Percentiles rank a stretch among this genome's conserved stretches.
Evolutionary conservation across 2,329 filamentous ascomycete species (phyloP).

Genomic region (Scorias spongiosa): DNA sequence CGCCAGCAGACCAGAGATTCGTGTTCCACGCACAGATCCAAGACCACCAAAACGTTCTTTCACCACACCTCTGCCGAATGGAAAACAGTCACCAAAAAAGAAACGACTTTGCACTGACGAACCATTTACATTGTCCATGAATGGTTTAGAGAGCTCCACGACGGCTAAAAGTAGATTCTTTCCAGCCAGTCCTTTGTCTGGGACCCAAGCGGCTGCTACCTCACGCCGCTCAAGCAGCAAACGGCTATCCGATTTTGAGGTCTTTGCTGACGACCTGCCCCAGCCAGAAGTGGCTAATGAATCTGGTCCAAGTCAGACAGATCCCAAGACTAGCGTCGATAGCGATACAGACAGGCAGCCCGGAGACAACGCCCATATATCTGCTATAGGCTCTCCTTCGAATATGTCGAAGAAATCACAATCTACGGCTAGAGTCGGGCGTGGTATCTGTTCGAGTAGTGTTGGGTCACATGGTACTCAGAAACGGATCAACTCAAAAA

Average conservation of each 20-base stretch:
- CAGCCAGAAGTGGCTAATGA: constrained; percentile 24
- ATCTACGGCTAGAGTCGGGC: not conserved
- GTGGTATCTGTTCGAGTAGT: too few species aligned
- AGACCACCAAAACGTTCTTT: constrained; percentile 25
- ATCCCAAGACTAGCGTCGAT: constrained; percentile 6
- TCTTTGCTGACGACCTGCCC: constrained; percentile 34
- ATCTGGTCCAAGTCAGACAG: constrained; percentile 10
- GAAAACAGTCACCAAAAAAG: constrained; percentile 22
- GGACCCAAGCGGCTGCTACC: too few species aligned
- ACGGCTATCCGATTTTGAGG: constrained; percentile 24
- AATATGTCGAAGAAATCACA: not conserved
- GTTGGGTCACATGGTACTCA: too few species aligned
- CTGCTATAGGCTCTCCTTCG: constrained; percentile 11
- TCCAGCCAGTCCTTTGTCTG: not conserved
- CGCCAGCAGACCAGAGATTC: constrained; percentile 13
- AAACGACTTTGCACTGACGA: constrained; percentile 31
- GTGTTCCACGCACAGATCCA: constrained; percentile 24
- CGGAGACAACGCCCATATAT: constrained; percentile 16
- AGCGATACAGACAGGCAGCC: constrained; percentile 6
- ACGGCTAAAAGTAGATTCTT: constrained; percentile 32
- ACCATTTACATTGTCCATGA: constrained; percentile 15
- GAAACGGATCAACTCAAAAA: too few species aligned
- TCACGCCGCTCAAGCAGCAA: constrained; percentile 4
- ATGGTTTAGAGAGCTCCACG: constrained; percentile 9
- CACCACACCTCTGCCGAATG: constrained; percentile 18